Conservation (phyloP, 1,284 basidiomycete genomes). For the Cryptococcus wingfieldii region DNA sequence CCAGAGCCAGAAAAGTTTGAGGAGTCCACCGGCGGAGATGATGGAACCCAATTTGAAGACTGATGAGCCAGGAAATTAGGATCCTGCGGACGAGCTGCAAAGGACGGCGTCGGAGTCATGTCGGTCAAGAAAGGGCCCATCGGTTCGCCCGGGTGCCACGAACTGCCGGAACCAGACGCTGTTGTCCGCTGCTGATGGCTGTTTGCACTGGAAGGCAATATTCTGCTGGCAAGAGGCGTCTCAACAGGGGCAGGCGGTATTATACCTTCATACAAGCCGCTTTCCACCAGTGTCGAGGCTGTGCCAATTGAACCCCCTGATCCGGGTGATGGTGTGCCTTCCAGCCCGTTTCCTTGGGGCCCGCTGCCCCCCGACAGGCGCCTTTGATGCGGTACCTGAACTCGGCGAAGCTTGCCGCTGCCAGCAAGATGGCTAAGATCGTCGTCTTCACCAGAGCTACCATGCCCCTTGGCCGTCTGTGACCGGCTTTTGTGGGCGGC, state of each 20-base stretch:
- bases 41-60: no score
- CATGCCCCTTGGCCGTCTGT: slow-evolving; percentile 1
- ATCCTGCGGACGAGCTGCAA: no score
- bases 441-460: slow-evolving; percentile 23
- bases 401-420: slow-evolving; percentile 25
- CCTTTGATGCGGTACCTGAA: slow-evolving; percentile 9
- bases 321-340: slow-evolving; percentile 11
- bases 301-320: slow-evolving; percentile 15
- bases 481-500: neutral
- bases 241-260: slow-evolving; percentile 19
- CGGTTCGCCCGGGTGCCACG: neutral
- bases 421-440: slow-evolving; percentile 38
- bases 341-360: neutral
- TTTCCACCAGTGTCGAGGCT: slow-evolving; percentile 17
- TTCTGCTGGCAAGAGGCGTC: neutral
- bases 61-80: no score
- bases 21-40: no score
- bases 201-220: neutral
- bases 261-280: slow-evolving; percentile 13
- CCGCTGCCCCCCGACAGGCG: slow-evolving; percentile 1
- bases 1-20: no score
- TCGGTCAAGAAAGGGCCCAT: neutral
- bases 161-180: neutral
- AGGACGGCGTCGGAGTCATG: no score
- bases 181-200: neutral